These are phyloP conservation scores for Glycyrrhiza uralensis DNA, from an alignment of 306 rosid genomes.

Conservation along the genomic window DNA sequence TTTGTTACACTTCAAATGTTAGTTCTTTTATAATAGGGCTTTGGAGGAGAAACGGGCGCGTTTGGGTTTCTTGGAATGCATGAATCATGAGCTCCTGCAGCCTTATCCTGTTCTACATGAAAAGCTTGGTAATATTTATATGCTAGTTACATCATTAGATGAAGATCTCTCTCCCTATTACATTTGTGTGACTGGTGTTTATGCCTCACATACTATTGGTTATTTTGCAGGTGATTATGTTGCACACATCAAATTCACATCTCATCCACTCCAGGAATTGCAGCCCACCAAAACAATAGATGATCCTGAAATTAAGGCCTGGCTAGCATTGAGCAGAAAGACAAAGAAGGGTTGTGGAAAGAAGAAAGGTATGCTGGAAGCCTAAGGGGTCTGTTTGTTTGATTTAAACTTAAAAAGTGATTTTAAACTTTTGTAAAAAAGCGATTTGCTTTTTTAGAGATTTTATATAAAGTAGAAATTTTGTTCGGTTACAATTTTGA, in stretches of 20 bases:
- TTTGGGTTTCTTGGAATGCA: conserved; percentile 80
- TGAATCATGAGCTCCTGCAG: conserved; percentile 88
- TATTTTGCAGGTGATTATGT: conserved; percentile 71
- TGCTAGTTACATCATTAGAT: not conserved
- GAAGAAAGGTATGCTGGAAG: conserved; percentile 64
- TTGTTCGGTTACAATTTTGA: too few species aligned
- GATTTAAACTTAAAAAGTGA: too few species aligned
- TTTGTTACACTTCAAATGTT: not conserved
- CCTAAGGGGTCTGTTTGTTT: too few species aligned
- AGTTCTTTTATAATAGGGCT: conserved; percentile 47
- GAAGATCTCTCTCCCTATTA: not conserved
- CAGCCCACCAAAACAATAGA: conserved; percentile 73
- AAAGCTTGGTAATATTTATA: conserved; percentile 63
- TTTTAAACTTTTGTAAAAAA: too few species aligned
- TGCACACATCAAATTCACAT: conserved; percentile 82
- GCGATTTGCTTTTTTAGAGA: too few species aligned
- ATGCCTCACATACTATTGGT: not conserved
- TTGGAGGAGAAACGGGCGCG: conserved; percentile 96
- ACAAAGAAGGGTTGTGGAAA: conserved; percentile 96
- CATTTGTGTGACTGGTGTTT: not conserved
- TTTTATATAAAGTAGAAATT: too few species aligned
- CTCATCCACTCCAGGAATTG: conserved; percentile 70
- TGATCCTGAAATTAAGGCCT: conserved; percentile 90
- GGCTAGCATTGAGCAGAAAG: conserved; percentile 80
- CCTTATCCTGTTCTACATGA: conserved; percentile 95